These are phyloP conservation scores for Plasmodium fragile DNA, from an alignment of 169 alveolate species.

Conservation along the genomic window DNA sequence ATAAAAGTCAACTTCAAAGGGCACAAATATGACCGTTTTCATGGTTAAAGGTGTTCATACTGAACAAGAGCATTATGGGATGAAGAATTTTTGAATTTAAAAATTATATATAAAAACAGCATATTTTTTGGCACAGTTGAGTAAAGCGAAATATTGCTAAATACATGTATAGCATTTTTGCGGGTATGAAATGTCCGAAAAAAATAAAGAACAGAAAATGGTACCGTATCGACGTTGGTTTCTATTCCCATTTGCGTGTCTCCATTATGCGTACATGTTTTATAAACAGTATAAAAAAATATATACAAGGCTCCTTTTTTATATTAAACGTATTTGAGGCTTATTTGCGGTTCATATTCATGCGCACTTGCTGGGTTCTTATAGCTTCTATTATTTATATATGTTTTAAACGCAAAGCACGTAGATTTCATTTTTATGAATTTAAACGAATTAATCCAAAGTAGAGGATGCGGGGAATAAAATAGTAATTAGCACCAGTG, in stretches of 20 bases:
- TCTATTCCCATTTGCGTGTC: neutral
- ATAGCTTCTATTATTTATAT: neutral
- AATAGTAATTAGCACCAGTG: slow-evolving; percentile 89
- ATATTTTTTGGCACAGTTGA: neutral
- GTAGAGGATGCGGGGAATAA: neutral
- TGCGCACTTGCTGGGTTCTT: neutral
- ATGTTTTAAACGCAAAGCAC: neutral
- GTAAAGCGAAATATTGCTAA: neutral
- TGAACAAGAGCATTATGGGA: neutral
- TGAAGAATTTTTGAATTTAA: neutral
- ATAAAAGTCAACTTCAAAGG: neutral
- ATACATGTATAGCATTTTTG: neutral
- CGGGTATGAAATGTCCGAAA: neutral
- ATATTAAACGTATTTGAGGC: neutral
- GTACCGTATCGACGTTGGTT: neutral
- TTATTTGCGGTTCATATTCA: neutral
- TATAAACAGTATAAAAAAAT: neutral
- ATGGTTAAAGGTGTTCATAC: neutral
- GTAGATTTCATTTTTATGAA: neutral
- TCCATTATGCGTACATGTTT: neutral
- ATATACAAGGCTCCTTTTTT: neutral
- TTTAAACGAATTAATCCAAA: neutral
- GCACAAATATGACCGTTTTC: neutral
- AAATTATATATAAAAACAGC: neutral
- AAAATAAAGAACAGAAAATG: neutral